phyloP scores from a whole-genome alignment of 2,329 filamentous ascomycete species.

The Daldinia sp. region DNA sequence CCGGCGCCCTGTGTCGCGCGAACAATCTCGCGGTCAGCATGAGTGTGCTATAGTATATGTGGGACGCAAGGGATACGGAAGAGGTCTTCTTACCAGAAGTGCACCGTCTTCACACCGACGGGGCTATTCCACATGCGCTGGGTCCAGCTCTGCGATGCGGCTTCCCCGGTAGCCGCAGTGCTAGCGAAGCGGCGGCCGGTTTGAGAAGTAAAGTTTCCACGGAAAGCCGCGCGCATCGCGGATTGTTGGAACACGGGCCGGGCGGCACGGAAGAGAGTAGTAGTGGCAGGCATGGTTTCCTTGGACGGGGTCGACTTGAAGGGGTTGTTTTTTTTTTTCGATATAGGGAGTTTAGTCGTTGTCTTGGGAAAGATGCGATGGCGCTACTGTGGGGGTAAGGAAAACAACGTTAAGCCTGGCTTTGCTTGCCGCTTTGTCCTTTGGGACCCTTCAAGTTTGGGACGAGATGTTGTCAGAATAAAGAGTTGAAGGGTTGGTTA shows the following conservation, averaged over 20 bases:
- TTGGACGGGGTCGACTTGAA: background rate
- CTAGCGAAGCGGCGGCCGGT: slow-evolving; percentile 74
- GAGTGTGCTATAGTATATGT: slow-evolving; percentile 2
- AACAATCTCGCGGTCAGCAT: slow-evolving; percentile 16
- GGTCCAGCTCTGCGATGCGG: slow-evolving; percentile 64
- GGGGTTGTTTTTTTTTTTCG: too few species aligned
- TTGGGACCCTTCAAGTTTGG: background rate
- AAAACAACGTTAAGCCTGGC: slow-evolving; percentile 9
- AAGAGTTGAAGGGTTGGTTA: slow-evolving; percentile 7
- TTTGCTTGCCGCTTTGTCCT: slow-evolving; percentile 9
- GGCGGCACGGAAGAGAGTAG: slow-evolving; percentile 60
- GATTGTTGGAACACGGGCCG: slow-evolving; percentile 65
- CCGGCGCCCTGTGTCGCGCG: slow-evolving; percentile 74
- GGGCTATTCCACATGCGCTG: slow-evolving; percentile 86
- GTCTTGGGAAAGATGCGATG: background rate
- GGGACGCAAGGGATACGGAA: background rate
- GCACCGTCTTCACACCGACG: slow-evolving; percentile 88
- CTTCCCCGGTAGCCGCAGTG: slow-evolving; percentile 61
- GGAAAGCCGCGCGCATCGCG: slow-evolving; percentile 59
- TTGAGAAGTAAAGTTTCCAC: slow-evolving; percentile 53
- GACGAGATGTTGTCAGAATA: slow-evolving; percentile 17
- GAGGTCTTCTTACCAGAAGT: slow-evolving; percentile 81
- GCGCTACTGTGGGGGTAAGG: background rate
- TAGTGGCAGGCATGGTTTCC: slow-evolving; percentile 55
- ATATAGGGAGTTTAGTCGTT: background rate